Conservation (phyloP, 2,329 filamentous ascomycete genomes). For the Ophiostoma montium region DNA sequence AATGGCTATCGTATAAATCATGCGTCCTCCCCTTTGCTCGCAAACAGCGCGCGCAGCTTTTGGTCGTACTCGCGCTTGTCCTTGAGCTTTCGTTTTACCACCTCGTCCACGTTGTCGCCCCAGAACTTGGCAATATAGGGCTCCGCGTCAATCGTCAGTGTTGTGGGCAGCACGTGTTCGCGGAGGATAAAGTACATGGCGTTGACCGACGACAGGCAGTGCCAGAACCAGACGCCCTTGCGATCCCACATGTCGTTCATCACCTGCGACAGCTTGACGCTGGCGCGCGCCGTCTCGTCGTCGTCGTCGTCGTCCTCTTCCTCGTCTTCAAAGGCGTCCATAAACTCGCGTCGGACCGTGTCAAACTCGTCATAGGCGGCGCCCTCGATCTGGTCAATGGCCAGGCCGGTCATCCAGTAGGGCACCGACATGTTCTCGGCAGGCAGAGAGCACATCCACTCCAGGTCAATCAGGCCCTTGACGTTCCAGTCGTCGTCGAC, state of each 20-base stretch:
- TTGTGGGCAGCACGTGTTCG: not conserved
- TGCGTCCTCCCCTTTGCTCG: not conserved
- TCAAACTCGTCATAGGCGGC: not conserved
- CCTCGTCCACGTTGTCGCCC: not conserved
- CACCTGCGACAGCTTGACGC: not conserved
- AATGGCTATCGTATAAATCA: not conserved
- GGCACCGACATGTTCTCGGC: slow-evolving; percentile 17
- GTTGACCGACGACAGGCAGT: slow-evolving; percentile 1
- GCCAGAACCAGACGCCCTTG: slow-evolving; percentile 2
- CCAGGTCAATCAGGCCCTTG: slow-evolving; percentile 20
- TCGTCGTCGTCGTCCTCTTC: not conserved
- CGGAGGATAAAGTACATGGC: slow-evolving; percentile 1
- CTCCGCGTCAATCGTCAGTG: not conserved
- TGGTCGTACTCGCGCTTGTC: not conserved
- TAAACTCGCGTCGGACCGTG: not conserved
- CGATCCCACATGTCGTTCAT: slow-evolving; percentile 2
- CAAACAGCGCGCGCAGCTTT: not conserved
- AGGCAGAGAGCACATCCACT: slow-evolving; percentile 20
- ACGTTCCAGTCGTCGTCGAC: slow-evolving; percentile 22
- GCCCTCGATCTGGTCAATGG: not conserved
- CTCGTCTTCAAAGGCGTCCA: not conserved
- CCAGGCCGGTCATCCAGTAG: slow-evolving; percentile 17
- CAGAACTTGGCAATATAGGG: not conserved
- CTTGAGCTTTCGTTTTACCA: not conserved
- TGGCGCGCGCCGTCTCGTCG: not conserved